Base-by-base conservation (phyloP, 352 stramenopile genomes). In the Aphanomyces euteiches region DNA sequence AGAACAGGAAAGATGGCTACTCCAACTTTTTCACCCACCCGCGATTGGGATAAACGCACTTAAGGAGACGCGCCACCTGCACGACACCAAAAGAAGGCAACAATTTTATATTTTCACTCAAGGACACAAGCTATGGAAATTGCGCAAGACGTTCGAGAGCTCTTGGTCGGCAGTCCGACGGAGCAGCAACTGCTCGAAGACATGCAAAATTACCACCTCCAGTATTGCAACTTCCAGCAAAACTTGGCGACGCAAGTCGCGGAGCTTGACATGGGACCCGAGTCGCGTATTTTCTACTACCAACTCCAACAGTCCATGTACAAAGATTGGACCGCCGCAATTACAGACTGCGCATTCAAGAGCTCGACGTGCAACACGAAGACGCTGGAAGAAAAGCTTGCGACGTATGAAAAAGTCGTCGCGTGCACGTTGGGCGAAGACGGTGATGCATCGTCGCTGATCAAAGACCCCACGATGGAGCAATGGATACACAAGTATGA, bases 271-370 rank as follows among this genome's bases (percentile, higher is more conserved):
- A 87, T 90, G 80, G 88, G 82, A 47, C 85, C 85, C 15, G 85
- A 93, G 68, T 83, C 85, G 41, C 83, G 85, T 53, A 77, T 90
- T n/a, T 75, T 84, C 50, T 85, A 81, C 19, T 84, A 93, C 74
- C 77, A 93, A 61, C 73, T 93, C 45, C 84, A 85, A 21, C 66
- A 90, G 60, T 81, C 84, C 69, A 90, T 93, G 67, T 93, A 93
- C 74, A 84, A 92, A 72, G 84, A 93, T 70, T 93, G 85, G 85
- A 70, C 64, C 36, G 56, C 64, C n/a, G 50, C 64, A 13, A 70
- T 70, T 19, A 70, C 64, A 61, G 64, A 70, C 34, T 70, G 64
- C 40, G 64, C 64, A 7, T 70, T 70, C 64, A 59, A 61, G n/a
- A 59, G 40, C n/a, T 47, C 17, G 13, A 43, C 64, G n/a, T 37